Evolutionary conservation across 1,284 basidiomycete genomes (phyloP), one percentile per base, ranked within the genome.

Genomic region (Apiotrichum domesticum): DNA sequence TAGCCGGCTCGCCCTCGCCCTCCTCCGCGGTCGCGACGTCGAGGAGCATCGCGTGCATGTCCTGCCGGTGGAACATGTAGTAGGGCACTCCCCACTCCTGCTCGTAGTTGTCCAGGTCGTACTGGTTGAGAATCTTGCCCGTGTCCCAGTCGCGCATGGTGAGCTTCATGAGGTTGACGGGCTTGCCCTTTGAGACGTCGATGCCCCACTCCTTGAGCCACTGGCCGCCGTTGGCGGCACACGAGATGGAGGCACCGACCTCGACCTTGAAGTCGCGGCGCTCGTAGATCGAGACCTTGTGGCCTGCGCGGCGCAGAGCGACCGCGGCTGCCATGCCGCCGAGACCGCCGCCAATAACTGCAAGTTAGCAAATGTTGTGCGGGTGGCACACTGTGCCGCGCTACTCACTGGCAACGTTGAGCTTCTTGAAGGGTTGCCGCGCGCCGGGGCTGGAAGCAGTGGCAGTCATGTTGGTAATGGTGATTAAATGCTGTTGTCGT

Each of bases 31-130:
- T 61, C 21, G 75, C 74, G 15, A 63, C 61, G 44, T 71, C 63
- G 54, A 77, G 63, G 8, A 73, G 56, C 64, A 71, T 69, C 29
- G 51, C 48, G 65, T 71, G 75, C 71, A 77, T 73, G 57, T 77
- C 75, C 47, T 72, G 69, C 52, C 75, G 66, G 60, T 77, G 74
- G 66, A 64, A 67, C 65, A 67, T 67, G 60, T 63, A 66, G 63
- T 65, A 71, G 48, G 67, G 66, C n/a, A 64, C 62, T 14, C 70
- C 70, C 71, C 71, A 73, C 35, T 63, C 65, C 39, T 62, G 42
- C 59, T 72, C 64, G 63, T 73, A 73, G 51, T 64, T 60, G 48
- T 62, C 52, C 9, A 73, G 59, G 46, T 62, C 46, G 56, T 73
- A 73, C 39, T 63, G 54, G 63, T 69, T 71, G 46, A 71, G 59